Conservation (phyloP, 2,329 filamentous ascomycete species). For the Botrytis aclada region DNA sequence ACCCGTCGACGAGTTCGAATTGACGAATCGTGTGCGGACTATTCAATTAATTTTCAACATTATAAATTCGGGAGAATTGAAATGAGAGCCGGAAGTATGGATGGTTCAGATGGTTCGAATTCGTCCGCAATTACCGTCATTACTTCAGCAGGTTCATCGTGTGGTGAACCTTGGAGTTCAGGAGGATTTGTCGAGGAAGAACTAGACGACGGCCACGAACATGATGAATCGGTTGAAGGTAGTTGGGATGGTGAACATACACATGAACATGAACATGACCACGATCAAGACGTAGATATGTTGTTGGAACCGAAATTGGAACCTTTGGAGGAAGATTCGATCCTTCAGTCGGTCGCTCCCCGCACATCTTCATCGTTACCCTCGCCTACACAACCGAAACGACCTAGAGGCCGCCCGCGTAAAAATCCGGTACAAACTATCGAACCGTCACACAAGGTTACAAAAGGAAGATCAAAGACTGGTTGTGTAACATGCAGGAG, state of each 20-base stretch:
- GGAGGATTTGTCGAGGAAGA: slow-evolving; percentile 31
- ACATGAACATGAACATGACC: slow-evolving; percentile 28
- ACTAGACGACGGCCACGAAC: slow-evolving; percentile 19
- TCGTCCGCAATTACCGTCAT: slow-evolving; percentile 33
- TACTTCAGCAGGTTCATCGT: slow-evolving; percentile 33
- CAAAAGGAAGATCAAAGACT: slow-evolving; percentile 72
- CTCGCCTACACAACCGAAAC: slow-evolving; percentile 43
- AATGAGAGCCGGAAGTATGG: slow-evolving; percentile 29
- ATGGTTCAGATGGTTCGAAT: slow-evolving; percentile 32
- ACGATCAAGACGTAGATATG: slow-evolving; percentile 41
- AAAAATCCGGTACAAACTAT: slow-evolving; percentile 66
- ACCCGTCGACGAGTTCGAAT: slow-evolving; percentile 9
- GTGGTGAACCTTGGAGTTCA: slow-evolving; percentile 33
- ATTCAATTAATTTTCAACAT: slow-evolving; percentile 2
- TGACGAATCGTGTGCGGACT: background rate
- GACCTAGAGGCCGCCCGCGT: slow-evolving; percentile 75
- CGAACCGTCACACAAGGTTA: slow-evolving; percentile 60
- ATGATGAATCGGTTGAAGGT: background rate
- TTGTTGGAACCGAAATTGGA: slow-evolving; percentile 54
- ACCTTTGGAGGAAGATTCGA: slow-evolving; percentile 51
- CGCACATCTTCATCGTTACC: slow-evolving; percentile 23
- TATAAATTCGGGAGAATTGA: slow-evolving; percentile 10
- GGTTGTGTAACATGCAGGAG: slow-evolving; percentile 66
- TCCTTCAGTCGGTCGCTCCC: slow-evolving; percentile 49
- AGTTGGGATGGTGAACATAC: slow-evolving; percentile 5